Percentiles rank a stretch among this genome's conserved stretches.
Evolutionary conservation across 2,329 filamentous ascomycete species (phyloP).

Genomic region (Alternaria sp.): DNA sequence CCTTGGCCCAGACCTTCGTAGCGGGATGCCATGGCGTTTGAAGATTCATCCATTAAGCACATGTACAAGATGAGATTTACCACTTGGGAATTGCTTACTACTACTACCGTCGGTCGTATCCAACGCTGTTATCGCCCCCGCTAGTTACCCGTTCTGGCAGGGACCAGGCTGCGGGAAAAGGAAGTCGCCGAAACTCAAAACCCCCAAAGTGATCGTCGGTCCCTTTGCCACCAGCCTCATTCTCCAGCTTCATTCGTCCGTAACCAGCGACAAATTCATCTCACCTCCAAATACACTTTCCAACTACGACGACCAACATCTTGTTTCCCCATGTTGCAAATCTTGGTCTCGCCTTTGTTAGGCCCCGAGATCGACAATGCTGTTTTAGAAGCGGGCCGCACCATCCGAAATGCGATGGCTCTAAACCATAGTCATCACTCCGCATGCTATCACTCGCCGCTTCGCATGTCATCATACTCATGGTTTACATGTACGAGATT

Average conservation of each 20-base stretch:
- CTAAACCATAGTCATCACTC: background rate
- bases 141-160: conserved; percentile 4
- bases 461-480: background rate
- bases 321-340: background rate
- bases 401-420: background rate
- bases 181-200: conserved; percentile 11
- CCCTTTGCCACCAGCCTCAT: background rate
- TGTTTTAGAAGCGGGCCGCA: background rate
- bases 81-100: conserved; percentile 8
- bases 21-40: conserved; percentile 15
- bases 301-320: background rate
- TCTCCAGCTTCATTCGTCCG: background rate
- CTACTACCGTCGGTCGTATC: conserved; percentile 6
- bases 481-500: background rate
- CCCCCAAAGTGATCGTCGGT: background rate
- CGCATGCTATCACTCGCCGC: background rate
- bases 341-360: background rate
- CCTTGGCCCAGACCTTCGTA: conserved; percentile 22
- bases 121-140: conserved; percentile 1
- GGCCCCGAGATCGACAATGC: background rate
- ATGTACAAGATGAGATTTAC: conserved; percentile 10
- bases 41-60: conserved; percentile 8
- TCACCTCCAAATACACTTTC: background rate
- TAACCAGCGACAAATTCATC: too few species aligned
- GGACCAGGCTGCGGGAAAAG: background rate